Evolutionary conservation across 2,329 filamentous ascomycete species (phyloP), one percentile per base, ranked within the genome.

Genomic region (Fusarium piperis): DNA sequence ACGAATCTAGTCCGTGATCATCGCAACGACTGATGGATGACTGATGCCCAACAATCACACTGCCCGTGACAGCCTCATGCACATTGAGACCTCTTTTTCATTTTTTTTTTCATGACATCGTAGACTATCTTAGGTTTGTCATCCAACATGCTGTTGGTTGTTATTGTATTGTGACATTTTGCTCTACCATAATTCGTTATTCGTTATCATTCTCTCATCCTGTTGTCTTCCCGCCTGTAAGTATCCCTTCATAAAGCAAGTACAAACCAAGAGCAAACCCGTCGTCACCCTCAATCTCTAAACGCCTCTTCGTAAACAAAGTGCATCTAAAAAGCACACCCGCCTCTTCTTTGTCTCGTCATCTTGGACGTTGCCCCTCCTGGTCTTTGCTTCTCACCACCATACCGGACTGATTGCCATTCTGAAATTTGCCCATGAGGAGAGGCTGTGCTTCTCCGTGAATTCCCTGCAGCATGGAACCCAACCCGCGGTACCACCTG

Each of bases 1-100:
- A 69, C 36, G 61, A 61, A 65, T 23, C 18, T 18, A 51, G 41
- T 64, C 51, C 20, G 51, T 35, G 12, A 52, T 41, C 23, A 33
- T 48, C 8, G 6, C 20, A 44, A 44, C 39, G 39, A 44, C 20
- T 44, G 13, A 44, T 44, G 20, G 3, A 13, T 51, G 44, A 30
- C 16, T 30, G 44, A 51, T 51, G 44, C 44, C 44, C 44, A 51
- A 51, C 44, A 51, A 64, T 10, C 59, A 53, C 55, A 51, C 23
- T 60, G 32, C 28, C n/a, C 32, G 12, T 35, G 26, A 28, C 53
- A 38, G 33, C 35, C 20, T 67, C 44, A 46, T 55, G 15, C 20
- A 20, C 6, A 16, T n/a, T n/a, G 39, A 6, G 15, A 16, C 23
- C 8, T n/a, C 12, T 48, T 48, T 15, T 6, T n/a, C n/a, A n/a